Percentiles rank a stretch among this genome's conserved stretches.
These are phyloP conservation scores for Aspergillus brasiliensis DNA, from an alignment of 2,329 filamentous ascomycete species.

Conservation along the genomic window DNA sequence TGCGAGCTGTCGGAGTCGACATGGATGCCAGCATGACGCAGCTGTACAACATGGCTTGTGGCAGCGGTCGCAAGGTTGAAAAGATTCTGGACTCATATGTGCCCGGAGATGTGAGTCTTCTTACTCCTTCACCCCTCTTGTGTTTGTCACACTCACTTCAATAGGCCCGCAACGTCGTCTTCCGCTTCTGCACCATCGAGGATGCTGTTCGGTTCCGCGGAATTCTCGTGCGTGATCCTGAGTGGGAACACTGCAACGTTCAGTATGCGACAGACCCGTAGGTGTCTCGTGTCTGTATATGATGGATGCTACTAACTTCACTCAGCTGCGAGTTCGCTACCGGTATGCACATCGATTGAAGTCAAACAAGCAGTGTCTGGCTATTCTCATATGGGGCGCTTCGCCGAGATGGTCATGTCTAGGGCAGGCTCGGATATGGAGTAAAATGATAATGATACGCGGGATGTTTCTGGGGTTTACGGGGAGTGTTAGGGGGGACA, in stretches of 20 bases:
- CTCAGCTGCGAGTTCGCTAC: slow-evolving; percentile 27
- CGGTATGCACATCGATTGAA: slow-evolving; percentile 20
- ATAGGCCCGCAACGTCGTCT: slow-evolving; percentile 48
- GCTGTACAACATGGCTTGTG: slow-evolving; percentile 42
- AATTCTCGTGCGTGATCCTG: slow-evolving; percentile 39
- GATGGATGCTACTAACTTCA: slow-evolving; percentile 1
- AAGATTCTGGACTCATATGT: slow-evolving; percentile 46
- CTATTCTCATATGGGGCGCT: not conserved
- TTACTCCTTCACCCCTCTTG: not conserved
- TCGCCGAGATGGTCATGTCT: not conserved
- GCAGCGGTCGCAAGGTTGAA: slow-evolving; percentile 48
- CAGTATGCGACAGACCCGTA: slow-evolving; percentile 48
- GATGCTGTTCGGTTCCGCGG: slow-evolving; percentile 51
- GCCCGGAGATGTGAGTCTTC: slow-evolving; percentile 42
- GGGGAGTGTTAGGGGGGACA: not conserved
- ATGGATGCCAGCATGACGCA: slow-evolving; percentile 41
- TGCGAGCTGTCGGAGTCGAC: slow-evolving; percentile 47
- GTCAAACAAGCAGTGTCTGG: not conserved
- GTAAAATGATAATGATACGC: not conserved
- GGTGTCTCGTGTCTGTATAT: slow-evolving; percentile 13
- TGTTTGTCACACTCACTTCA: not conserved
- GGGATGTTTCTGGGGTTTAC: not conserved
- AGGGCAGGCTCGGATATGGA: not conserved
- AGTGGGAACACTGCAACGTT: slow-evolving; percentile 52
- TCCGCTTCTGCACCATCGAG: slow-evolving; percentile 52